Conservation (phyloP, 2,329 filamentous ascomycete genomes). For the Aureobasidium sp. region DNA sequence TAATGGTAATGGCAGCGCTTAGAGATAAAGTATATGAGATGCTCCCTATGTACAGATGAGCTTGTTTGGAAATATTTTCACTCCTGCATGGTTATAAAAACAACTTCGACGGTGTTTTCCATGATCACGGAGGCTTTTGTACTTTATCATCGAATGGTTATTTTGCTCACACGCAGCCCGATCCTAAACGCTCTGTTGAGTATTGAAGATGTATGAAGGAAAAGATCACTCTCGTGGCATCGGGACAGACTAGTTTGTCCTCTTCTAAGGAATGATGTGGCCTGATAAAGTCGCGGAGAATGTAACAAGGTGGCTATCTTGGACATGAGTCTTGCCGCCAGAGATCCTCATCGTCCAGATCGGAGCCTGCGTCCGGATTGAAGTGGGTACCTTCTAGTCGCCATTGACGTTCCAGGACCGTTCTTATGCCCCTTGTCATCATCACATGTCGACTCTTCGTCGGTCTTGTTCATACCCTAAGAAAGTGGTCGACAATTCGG, state of each 20-base stretch:
- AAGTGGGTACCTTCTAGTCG: neutral
- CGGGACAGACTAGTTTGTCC: neutral
- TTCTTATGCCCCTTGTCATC: neutral
- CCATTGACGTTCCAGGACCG: neutral
- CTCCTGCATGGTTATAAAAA: too few relatives aligned
- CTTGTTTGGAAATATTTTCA: too few relatives aligned
- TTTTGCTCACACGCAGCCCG: too few relatives aligned
- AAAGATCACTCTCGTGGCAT: neutral
- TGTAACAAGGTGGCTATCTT: neutral
- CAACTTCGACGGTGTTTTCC: too few relatives aligned
- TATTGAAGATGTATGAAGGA: neutral
- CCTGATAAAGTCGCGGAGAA: neutral
- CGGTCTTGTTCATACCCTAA: neutral
- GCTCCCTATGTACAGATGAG: neutral
- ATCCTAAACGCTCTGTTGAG: too few relatives aligned
- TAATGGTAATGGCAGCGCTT: constrained; percentile 11
- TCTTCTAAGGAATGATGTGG: neutral
- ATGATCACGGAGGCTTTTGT: too few relatives aligned
- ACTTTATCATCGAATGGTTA: too few relatives aligned
- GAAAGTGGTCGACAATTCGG: neutral
- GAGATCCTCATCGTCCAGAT: neutral
- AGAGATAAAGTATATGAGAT: neutral
- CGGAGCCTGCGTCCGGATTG: neutral
- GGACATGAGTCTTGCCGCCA: neutral
- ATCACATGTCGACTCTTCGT: neutral